Evolutionary conservation across 192 early-diverging fungal species (phyloP), one percentile per base, ranked within the genome.

Genomic region (Coemansia sp.): DNA sequence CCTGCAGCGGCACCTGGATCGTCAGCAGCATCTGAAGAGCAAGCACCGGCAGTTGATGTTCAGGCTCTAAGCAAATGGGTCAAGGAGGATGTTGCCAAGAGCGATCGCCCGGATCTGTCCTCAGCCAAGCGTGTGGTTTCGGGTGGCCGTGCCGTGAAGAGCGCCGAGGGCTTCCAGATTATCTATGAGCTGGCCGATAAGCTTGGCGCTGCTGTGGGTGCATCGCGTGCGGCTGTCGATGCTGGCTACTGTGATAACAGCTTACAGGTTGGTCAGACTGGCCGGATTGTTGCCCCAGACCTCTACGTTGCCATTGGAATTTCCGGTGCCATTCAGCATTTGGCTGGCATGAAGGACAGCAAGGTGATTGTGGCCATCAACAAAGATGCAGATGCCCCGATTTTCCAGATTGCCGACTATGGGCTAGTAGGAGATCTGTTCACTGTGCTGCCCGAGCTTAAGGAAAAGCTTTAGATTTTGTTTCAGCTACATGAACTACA

Each of bases 341-440:
- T 97, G 81, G 95, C 95, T 26, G 95, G 95, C 67, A 98, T 98
- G 95, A 98, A 98, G 81, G 96, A 98, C 68, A 93, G 91, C 79
- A 98, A 98, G 85, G 85, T 86, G 42, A 98, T 98, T 81, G 96
- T 94, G 33, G 91, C 92, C 52, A 96, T 98, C 79, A 98, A 98
- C 88, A 96, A 93, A 82, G 96, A 98, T 61, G 81, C 92, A 16
- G 96, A 98, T 59, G 94, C 93, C 20, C 96, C 96, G 31, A 98
- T 98, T 47, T 98, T 98, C 89, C 89, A 91, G 80, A 88, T 98
- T 42, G 88, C 96, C 21, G 96, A 98, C 78, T 94, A 93, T 67
- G 96, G 96, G 39, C 81, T 98, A 38, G 94, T 96, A 45, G 93
- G 85, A 28, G 96, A 98, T 72, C 80, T 98, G 68, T 95, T 96